Base-by-base conservation (phyloP, 192 early-diverging fungal species). In the Coemansia aciculifera region DNA sequence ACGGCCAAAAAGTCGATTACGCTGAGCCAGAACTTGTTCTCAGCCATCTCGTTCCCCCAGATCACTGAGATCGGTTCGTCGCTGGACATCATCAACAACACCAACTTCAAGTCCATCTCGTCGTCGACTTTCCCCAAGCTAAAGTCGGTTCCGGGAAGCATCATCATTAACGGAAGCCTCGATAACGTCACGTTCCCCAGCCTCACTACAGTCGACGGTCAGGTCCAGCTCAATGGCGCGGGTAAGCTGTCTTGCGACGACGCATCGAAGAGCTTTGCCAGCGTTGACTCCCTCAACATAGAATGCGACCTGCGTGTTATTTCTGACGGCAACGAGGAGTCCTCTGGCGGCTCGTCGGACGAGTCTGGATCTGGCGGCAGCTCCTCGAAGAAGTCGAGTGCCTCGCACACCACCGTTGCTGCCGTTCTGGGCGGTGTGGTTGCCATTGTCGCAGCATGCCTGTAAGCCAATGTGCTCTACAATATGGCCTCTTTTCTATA, bases 71-170 rank as follows among this genome's bases (percentile, higher is more conserved):
- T 91, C 27, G 90, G 88, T 12, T 86, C 89, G 32, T 87, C 89
- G 37, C 74, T 90, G 44, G 72, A 85, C 54, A 83, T 91, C 23
- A 81, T 74, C 56, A 89, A 89, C 78, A 91, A 91, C 67, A 86
- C 86, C 17, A 70, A 85, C n/a, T 56, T 90, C 65, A 78, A 62
- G 17, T 66, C 67, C 42, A 76, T 91, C 32, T 68, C 76, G 49
- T 72, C 75, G 9, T 46, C 40, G 23, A 77, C 80, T 19, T 89
- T 90, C 68, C 74, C 80, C 17, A 71, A 87, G 68, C 78, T 91
- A 46, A 72, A 68, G 21, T 71, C 86, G 23, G 82, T 91, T 19
- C 77, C 84, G 2, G 90, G 89, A 5, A 85, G 86, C 51, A 73
- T 90, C 23, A 75, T 87, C 57, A 71, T 90, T 19, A 77, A 77